Evolutionary conservation across 768 basidiomycete species (phyloP).

Genomic region (Boletellus sp.): DNA sequence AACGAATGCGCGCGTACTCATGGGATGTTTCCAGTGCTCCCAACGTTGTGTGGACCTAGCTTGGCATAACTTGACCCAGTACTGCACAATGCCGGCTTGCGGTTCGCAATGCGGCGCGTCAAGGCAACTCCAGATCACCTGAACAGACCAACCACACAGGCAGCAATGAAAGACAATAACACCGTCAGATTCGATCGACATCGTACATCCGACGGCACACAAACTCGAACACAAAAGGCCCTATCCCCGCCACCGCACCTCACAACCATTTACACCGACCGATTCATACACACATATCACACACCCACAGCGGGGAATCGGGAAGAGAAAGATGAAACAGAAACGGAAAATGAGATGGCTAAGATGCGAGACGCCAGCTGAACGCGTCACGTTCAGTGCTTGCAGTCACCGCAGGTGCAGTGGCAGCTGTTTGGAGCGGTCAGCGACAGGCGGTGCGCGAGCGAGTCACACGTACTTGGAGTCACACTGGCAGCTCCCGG

Average conservation of each 20-base stretch:
- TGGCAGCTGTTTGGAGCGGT: conserved; percentile 2
- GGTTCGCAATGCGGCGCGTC: no score
- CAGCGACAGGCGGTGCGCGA: background rate
- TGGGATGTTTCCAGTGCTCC: no score
- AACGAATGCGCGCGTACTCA: no score
- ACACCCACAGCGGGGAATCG: no score
- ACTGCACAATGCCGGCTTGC: no score
- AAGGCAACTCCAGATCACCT: no score
- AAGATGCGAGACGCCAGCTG: background rate
- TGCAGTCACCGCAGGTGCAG: conserved; percentile 21
- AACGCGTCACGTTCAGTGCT: conserved; percentile 4
- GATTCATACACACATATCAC: no score
- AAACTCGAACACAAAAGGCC: no score
- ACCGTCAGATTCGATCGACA: background rate
- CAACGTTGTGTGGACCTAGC: no score
- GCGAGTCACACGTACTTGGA: conserved; percentile 1
- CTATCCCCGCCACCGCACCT: background rate
- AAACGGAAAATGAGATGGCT: background rate
- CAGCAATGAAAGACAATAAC: background rate
- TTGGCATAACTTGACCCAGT: no score
- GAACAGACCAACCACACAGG: no score
- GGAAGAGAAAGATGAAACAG: background rate
- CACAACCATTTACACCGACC: background rate
- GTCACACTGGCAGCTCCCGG: conserved; percentile 9
- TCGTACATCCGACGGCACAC: no score